Conservation (phyloP, 345 rosid species). For the Salix caprea region DNA sequence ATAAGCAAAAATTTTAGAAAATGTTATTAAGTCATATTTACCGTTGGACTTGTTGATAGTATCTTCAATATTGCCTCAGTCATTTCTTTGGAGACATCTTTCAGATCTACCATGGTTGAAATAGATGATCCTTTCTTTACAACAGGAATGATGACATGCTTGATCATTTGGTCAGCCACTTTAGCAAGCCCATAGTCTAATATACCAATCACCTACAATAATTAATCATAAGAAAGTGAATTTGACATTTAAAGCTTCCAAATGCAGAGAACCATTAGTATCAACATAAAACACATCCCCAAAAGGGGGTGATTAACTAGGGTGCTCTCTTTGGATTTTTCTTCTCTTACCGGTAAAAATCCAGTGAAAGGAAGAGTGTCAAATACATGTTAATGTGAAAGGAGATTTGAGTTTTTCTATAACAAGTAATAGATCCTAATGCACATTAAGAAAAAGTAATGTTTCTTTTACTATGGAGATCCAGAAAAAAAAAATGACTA, state of each 20-base stretch:
- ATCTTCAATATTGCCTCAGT: slow-evolving; percentile 52
- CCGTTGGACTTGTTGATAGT: slow-evolving; percentile 46
- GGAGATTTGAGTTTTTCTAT: too few species aligned
- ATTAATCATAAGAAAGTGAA: slow-evolving; percentile 9
- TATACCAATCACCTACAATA: slow-evolving; percentile 67
- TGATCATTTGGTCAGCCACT: slow-evolving; percentile 83
- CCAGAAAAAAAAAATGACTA: not conserved
- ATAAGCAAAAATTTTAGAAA: slow-evolving; percentile 4
- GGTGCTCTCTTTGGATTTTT: too few species aligned
- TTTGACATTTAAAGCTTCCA: not conserved
- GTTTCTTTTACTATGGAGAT: too few species aligned
- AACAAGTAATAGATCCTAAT: too few species aligned
- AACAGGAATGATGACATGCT: slow-evolving; percentile 70
- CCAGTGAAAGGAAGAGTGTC: too few species aligned
- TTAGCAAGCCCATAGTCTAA: slow-evolving; percentile 86
- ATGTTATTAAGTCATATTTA: slow-evolving; percentile 17
- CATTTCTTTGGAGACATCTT: slow-evolving; percentile 39
- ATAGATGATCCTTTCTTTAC: slow-evolving; percentile 52
- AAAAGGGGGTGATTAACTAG: too few species aligned
- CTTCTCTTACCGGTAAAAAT: too few species aligned
- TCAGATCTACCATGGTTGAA: slow-evolving; percentile 47
- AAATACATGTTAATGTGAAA: too few species aligned
- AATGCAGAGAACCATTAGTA: not conserved
- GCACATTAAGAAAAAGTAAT: too few species aligned
- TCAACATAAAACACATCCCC: not conserved